Evolutionary conservation across 768 basidiomycete species (phyloP), one percentile per base, ranked within the genome.

Genomic region (Boletellus sp.): DNA sequence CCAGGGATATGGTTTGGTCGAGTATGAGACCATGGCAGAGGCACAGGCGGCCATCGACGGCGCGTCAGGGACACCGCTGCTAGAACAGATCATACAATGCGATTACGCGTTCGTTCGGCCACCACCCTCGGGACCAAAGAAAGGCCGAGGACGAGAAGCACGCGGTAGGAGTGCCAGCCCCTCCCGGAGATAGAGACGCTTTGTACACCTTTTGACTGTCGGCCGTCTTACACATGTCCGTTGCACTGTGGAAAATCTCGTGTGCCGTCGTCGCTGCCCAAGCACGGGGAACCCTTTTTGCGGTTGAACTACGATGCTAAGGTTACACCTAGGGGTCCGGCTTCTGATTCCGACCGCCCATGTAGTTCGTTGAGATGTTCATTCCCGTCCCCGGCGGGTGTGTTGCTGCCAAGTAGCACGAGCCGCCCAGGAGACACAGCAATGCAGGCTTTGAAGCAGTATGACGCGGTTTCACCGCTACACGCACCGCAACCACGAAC

Each of bases 1-100:
- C 34, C 61, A 98, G 95, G 96, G 96, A 37, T 99, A 99, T 72
- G 95, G 94, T 4, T 74, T 99, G 47, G 91, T 99, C 44, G 96
- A 99, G 70, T 99, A 97, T 67, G 93, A 94, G 63, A 94, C 92
- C 6, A 87, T 90, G 82, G 77, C 84, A 11, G 94, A 98, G 53
- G 96, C 96, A 1, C 91, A 96, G 60, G 82, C 84, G 23, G 96
- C 96, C 16, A 95, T 99, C 54, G 88, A 93, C 49, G 86, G 85
- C 40, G 93, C 94, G 22, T 83, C 87, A 20, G 90, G 91, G 3
- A 84, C 90, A 4, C 74, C 80, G 6, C 69, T 98, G 48, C 71
- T 99, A 47, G 96, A 96, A 62, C 92, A 98, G 71, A 72, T 70
- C 16, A 76, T 98, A 38, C 83, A 88, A 56, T 94, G 91, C 60